These are phyloP conservation scores for Cladosporium sp. DNA, from an alignment of 2,329 filamentous ascomycete genomes.

Conservation along the genomic window DNA sequence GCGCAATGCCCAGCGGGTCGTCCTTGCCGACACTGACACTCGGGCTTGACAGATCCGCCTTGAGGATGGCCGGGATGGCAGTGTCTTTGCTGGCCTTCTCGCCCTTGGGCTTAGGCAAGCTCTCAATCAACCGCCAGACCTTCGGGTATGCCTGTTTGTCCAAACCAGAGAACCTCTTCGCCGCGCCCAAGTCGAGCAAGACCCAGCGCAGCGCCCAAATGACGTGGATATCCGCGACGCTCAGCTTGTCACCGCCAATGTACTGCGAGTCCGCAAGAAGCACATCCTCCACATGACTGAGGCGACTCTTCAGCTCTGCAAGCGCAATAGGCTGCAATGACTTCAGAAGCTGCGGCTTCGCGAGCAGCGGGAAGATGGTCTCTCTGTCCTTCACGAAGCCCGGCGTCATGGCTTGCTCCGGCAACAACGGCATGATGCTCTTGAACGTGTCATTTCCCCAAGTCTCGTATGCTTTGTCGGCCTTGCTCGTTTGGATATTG, in stretches of 20 bases:
- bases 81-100: conserved; percentile 15
- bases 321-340: conserved; percentile 13
- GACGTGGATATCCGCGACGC: conserved; percentile 21
- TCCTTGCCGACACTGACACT: neutral
- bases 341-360: conserved; percentile 8
- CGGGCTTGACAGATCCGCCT: conserved; percentile 13
- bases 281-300: conserved; percentile 21
- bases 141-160: conserved; percentile 14
- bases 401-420: conserved; percentile 14
- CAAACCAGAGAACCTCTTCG: neutral
- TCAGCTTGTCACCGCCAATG: conserved; percentile 16
- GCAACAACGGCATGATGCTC: conserved; percentile 22
- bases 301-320: conserved; percentile 17
- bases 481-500: conserved; percentile 19
- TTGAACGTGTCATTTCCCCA: conserved; percentile 25
- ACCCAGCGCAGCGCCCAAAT: conserved; percentile 6
- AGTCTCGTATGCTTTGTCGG: conserved; percentile 27
- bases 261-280: conserved; percentile 20
- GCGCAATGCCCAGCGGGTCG: conserved; percentile 11
- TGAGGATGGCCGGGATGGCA: conserved; percentile 12
- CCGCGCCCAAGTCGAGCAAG: neutral
- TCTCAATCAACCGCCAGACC: conserved; percentile 15
- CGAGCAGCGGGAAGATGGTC: conserved; percentile 17
- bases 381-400: conserved; percentile 15
- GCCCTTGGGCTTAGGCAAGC: conserved; percentile 12